Evolutionary conservation across 768 basidiomycete genomes (phyloP), one percentile per base, ranked within the genome.

Genomic region (Termitomyces heimii): DNA sequence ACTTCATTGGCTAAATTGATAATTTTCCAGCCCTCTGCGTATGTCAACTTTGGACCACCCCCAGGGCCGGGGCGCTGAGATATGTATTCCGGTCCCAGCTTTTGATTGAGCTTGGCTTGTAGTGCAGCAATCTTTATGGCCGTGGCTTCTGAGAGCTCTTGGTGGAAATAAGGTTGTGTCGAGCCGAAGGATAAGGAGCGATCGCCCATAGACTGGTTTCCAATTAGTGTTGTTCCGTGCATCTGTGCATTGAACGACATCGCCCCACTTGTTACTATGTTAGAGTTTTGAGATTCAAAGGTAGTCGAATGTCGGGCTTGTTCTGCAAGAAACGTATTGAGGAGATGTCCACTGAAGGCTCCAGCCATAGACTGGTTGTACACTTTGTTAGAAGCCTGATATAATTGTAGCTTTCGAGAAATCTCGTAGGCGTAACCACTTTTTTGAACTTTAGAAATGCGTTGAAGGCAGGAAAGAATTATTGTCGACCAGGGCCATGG

Each of bases 1-100:
- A 98, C 90, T 62, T 99, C 96, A 68, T 99, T 99, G 2, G 96
- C 97, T 24, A 99, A 80, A 66, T 95, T 96, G 71, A 99, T 97
- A 37, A 94, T 87, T 73, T 93, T 95, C 96, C 96, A 98, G 0
- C 96, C 97, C 68, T 98, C 96, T 1, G 89, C 88, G 67, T 99
- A 98, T 16, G 89, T 94, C 46, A 99, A 75, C 70, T 95, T 97
- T 16, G 82, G 81, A 4, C 90, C 92, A 42, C 88, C 89, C 18
- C 87, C 89, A 2, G 92, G 93, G 4, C 96, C 95, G 7, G 91
- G 88, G 16, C 97, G 79, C 61, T 88, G 86, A 2, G 91, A 93
- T 55, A 99, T 82, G 66, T 83, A 97, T 73, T 98, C 97, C 1
- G 97, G 97, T 2, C 97, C 97, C 20, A 99, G 85, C 63, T 88